Evolutionary conservation across 1,139 yeast species (phyloP).

Genomic region (Taphrina sp.): DNA sequence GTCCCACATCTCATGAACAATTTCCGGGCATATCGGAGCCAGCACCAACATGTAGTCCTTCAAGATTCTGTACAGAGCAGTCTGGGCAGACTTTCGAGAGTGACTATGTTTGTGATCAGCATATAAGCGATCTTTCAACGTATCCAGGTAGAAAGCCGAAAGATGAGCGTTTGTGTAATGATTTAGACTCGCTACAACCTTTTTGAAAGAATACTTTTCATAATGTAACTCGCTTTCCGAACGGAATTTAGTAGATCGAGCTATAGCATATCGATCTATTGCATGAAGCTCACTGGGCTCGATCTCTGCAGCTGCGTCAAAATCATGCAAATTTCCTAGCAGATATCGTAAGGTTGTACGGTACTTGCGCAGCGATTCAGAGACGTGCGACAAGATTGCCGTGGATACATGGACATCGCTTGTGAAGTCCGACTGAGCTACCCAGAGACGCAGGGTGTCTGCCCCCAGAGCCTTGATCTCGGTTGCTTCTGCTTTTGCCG

Average conservation of each 20-base stretch:
- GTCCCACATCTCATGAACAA: slow-evolving; percentile 87
- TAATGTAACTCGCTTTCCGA: slow-evolving; percentile 51
- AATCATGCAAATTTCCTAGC: slow-evolving; percentile 67
- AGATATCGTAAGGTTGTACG: slow-evolving; percentile 78
- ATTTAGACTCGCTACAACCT: slow-evolving; percentile 48
- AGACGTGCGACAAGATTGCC: slow-evolving; percentile 68
- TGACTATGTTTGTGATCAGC: slow-evolving; percentile 56
- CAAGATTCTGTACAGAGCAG: slow-evolving; percentile 60
- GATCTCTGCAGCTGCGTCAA: slow-evolving; percentile 37
- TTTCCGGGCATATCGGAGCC: slow-evolving; percentile 77
- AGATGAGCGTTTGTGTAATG: slow-evolving; percentile 67
- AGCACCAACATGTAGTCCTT: slow-evolving; percentile 62
- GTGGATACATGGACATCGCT: slow-evolving; percentile 75
- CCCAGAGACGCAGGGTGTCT: slow-evolving; percentile 89
- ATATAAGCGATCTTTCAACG: slow-evolving; percentile 79
- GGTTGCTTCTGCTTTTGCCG: slow-evolving; percentile 15
- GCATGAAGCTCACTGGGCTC: slow-evolving; percentile 42
- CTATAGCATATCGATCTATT: slow-evolving; percentile 67
- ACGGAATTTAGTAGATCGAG: slow-evolving; percentile 55
- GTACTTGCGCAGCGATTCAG: slow-evolving; percentile 75
- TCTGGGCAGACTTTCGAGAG: slow-evolving; percentile 66
- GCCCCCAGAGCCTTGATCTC: slow-evolving; percentile 56
- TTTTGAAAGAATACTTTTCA: slow-evolving; percentile 61
- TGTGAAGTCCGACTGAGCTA: slow-evolving; percentile 83
- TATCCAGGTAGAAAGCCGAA: slow-evolving; percentile 82